phyloP scores from a whole-genome alignment of 129 eudicot genomes.

The Sambucus nigra region DNA sequence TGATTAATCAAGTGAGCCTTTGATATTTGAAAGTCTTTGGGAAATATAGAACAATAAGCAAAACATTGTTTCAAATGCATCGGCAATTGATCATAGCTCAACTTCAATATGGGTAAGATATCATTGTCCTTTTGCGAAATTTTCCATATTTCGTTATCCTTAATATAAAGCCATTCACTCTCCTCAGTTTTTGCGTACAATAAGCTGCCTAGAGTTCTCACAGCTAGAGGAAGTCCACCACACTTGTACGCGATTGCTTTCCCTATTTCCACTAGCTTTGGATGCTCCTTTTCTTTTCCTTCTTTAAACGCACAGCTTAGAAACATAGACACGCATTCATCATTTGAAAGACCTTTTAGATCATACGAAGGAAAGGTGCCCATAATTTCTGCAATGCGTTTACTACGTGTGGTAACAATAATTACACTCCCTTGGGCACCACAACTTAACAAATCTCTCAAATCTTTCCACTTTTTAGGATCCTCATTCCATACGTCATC shows the following conservation, averaged over 20 bases:
- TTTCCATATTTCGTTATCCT: slow-evolving; percentile 17
- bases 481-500: slow-evolving; percentile 41
- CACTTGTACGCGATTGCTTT: slow-evolving; percentile 25
- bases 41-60: slow-evolving; percentile 32
- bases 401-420: slow-evolving; percentile 19
- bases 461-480: slow-evolving; percentile 15
- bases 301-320: slow-evolving; percentile 19
- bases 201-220: slow-evolving; percentile 22
- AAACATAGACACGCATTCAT: slow-evolving; percentile 21
- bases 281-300: slow-evolving; percentile 7
- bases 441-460: slow-evolving; percentile 13
- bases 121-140: slow-evolving; percentile 15
- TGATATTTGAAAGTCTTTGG: slow-evolving; percentile 20
- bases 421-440: slow-evolving; percentile 22
- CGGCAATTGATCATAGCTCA: slow-evolving; percentile 35
- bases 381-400: slow-evolving; percentile 11
- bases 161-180: slow-evolving; percentile 16
- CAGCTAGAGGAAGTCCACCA: slow-evolving; percentile 29
- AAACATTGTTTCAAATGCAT: slow-evolving; percentile 25
- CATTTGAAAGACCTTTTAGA: slow-evolving; percentile 17
- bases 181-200: slow-evolving; percentile 15
- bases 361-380: slow-evolving; percentile 14
- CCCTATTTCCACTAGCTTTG: slow-evolving; percentile 24
- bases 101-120: slow-evolving; percentile 27
- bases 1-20: slow-evolving; percentile 13